A percentile compares a stretch with the other conserved stretches of the same genome.
These are phyloP conservation scores for Exsudoporus floridanus DNA, from an alignment of 1,284 basidiomycete species.

Conservation along the genomic window DNA sequence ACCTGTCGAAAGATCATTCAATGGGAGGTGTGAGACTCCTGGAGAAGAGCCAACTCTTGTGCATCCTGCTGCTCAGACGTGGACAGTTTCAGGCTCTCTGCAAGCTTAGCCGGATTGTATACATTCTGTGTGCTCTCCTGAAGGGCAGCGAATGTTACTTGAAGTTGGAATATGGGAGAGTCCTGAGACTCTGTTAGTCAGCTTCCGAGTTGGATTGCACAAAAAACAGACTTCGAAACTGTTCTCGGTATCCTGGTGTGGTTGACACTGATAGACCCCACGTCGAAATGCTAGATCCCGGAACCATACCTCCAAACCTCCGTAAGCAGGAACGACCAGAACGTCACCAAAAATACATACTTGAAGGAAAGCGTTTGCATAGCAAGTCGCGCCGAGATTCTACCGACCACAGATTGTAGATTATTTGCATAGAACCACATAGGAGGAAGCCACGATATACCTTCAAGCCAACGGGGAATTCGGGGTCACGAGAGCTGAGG, in stretches of 20 bases:
- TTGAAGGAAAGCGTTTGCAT: constrained; percentile 90
- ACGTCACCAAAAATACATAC: constrained; percentile 37
- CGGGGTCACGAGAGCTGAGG: constrained; percentile 47
- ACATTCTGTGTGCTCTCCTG: constrained; percentile 67
- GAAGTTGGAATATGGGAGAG: constrained; percentile 72
- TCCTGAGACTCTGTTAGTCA: constrained; percentile 42
- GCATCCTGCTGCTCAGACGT: constrained; percentile 91
- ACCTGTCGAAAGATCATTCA: constrained; percentile 50
- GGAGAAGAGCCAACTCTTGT: constrained; percentile 67
- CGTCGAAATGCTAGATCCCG: constrained; percentile 60
- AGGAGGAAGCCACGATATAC: constrained; percentile 38
- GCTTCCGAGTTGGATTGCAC: constrained; percentile 1
- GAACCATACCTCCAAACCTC: constrained; percentile 52
- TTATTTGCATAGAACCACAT: background rate
- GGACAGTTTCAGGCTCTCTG: constrained; percentile 77
- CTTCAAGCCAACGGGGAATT: constrained; percentile 77
- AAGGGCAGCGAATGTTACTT: constrained; percentile 78
- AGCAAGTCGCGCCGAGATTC: constrained; percentile 93
- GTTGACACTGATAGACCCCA: constrained; percentile 53
- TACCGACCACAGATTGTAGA: constrained; percentile 30
- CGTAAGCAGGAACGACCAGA: constrained; percentile 1
- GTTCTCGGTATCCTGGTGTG: constrained; percentile 44
- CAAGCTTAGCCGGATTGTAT: constrained; percentile 80
- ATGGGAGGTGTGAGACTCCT: background rate
- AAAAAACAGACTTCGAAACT: constrained; percentile 50